These are phyloP conservation scores for Diversispora eburnea DNA, from an alignment of 192 early-diverging fungal species.

Conservation along the genomic window DNA sequence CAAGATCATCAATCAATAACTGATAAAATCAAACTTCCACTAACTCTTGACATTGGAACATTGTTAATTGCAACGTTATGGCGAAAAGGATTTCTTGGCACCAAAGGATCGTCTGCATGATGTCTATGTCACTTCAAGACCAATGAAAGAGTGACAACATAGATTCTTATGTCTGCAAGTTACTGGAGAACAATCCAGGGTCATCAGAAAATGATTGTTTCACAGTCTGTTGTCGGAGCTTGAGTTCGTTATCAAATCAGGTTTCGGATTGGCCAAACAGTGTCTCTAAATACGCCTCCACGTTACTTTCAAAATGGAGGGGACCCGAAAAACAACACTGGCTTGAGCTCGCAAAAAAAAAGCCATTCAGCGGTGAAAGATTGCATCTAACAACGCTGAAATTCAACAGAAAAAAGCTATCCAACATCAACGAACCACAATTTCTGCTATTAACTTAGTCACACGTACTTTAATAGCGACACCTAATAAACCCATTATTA, in stretches of 20 bases:
- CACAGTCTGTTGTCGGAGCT: constrained; percentile 8
- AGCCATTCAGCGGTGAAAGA: constrained; percentile 1
- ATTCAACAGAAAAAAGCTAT: constrained; percentile 21
- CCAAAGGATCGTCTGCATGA: no score
- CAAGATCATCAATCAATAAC: no score
- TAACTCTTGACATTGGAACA: no score
- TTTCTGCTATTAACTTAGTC: constrained; percentile 10
- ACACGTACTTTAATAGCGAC: constrained; percentile 16
- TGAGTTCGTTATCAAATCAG: constrained; percentile 13
- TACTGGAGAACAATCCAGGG: constrained; percentile 25
- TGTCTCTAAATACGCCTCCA: constrained; percentile 18
- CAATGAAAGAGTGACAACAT: no score
- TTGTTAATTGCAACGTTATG: no score
- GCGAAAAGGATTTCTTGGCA: no score
- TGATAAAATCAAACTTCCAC: no score
- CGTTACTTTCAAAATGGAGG: constrained; percentile 26
- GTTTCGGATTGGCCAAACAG: constrained; percentile 24
- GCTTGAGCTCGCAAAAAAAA: constrained; percentile 22
- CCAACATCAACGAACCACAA: not conserved
- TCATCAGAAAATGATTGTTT: constrained; percentile 23
- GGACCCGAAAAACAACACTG: constrained; percentile 17
- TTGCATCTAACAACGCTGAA: constrained; percentile 14
- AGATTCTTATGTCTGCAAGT: no score
- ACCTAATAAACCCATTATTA: constrained; percentile 23
- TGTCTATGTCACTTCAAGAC: no score